Percentiles rank a stretch among this genome's conserved stretches.
Evolutionary conservation across 2,329 filamentous ascomycete species (phyloP).

Genomic region (Fusarium sp.): DNA sequence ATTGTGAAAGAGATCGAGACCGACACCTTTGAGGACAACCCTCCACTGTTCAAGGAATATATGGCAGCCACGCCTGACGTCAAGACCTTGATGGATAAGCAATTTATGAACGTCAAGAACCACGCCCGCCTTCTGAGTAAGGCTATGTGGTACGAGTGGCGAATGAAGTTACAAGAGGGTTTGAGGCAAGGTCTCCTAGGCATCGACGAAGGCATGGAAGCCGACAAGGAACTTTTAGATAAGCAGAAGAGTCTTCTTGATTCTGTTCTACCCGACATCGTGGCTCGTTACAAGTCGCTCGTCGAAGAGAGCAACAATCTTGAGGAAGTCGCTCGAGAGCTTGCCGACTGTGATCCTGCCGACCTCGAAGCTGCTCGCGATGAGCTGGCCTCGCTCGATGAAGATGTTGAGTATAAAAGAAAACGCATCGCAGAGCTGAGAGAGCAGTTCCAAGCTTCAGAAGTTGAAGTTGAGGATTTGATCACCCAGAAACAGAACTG

Average conservation of each 20-base stretch:
- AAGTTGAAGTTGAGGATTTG: slow-evolving; percentile 70
- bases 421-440: slow-evolving; percentile 74
- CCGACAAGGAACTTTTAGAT: slow-evolving; percentile 74
- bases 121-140: slow-evolving; percentile 91
- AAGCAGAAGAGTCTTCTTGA: slow-evolving; percentile 77
- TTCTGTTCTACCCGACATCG: slow-evolving; percentile 72
- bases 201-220: slow-evolving; percentile 80
- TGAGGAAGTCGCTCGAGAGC: slow-evolving; percentile 76
- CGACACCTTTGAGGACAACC: slow-evolving; percentile 90
- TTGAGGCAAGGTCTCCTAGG: slow-evolving; percentile 83
- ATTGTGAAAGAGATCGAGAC: slow-evolving; percentile 92
- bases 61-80: slow-evolving; percentile 85
- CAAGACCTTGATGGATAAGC: slow-evolving; percentile 89
- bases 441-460: slow-evolving; percentile 74
- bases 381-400: slow-evolving; percentile 72
- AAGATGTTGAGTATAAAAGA: slow-evolving; percentile 77
- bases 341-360: slow-evolving; percentile 83
- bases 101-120: slow-evolving; percentile 97
- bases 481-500: slow-evolving; percentile 76
- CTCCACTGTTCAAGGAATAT: slow-evolving; percentile 91
- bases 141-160: slow-evolving; percentile 98
- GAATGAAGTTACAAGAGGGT: slow-evolving; percentile 85
- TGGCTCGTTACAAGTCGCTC: slow-evolving; percentile 70
- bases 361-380: slow-evolving; percentile 81
- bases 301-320: slow-evolving; percentile 74